These are phyloP conservation scores for Tylopilus cervinicoccineus DNA, from an alignment of 768 basidiomycete species.

Conservation along the genomic window DNA sequence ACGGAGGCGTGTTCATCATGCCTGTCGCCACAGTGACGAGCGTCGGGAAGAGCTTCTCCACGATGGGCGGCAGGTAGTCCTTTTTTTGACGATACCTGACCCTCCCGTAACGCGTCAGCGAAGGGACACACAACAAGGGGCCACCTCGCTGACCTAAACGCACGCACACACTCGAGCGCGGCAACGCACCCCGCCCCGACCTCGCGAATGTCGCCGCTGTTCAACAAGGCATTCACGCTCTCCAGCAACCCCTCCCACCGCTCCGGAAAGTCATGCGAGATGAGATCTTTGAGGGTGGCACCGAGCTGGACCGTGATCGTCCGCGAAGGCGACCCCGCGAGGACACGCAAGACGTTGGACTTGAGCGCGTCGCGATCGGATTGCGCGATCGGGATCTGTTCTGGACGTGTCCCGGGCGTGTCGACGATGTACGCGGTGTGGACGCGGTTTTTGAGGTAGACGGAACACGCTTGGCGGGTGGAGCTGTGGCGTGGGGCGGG, in stretches of 20 bases:
- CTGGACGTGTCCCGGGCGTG: conserved; percentile 41
- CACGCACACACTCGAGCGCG: conserved; percentile 70
- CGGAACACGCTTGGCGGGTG: conserved; percentile 79
- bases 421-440: conserved; percentile 60
- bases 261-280: conserved; percentile 75
- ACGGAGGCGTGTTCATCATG: conserved; percentile 62
- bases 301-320: conserved; percentile 74
- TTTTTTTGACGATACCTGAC: conserved; percentile 64
- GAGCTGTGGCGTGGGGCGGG: conserved; percentile 41
- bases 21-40: conserved; percentile 70
- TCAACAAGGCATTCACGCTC: conserved; percentile 61
- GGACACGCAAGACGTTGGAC: conserved; percentile 59
- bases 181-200: conserved; percentile 82
- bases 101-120: conserved; percentile 35
- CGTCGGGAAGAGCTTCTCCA: conserved; percentile 65
- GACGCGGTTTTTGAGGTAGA: conserved; percentile 91
- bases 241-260: conserved; percentile 68
- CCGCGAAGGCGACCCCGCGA: conserved; percentile 63
- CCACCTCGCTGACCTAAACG: conserved; percentile 32
- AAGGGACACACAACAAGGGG: not conserved
- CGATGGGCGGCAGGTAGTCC: conserved; percentile 55
- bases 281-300: conserved; percentile 65
- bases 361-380: conserved; percentile 77
- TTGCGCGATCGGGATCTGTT: conserved; percentile 56
- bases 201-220: conserved; percentile 60